A percentile compares a stretch with the other conserved stretches of the same genome.
phyloP scores from a whole-genome alignment of 1,284 basidiomycete genomes.

The Meira nashicola region DNA sequence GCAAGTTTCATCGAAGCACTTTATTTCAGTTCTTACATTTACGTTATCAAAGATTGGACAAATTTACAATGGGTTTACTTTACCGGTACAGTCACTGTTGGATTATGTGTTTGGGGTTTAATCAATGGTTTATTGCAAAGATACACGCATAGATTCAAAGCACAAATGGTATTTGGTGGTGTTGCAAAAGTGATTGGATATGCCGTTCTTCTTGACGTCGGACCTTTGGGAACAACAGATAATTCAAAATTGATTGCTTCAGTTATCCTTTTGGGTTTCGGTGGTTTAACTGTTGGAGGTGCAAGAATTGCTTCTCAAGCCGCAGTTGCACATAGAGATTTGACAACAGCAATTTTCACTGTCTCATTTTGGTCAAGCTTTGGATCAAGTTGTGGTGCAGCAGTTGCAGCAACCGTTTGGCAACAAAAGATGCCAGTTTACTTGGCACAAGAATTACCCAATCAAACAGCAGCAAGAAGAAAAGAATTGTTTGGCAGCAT shows the following conservation, averaged over 20 bases:
- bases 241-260: slow-evolving; percentile 27
- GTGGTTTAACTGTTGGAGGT: slow-evolving; percentile 48
- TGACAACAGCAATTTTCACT: slow-evolving; percentile 53
- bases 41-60: slow-evolving; percentile 48
- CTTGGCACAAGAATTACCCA: slow-evolving; percentile 55
- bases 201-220: slow-evolving; percentile 7
- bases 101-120: slow-evolving; percentile 18
- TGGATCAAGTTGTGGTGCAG: slow-evolving; percentile 53
- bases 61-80: slow-evolving; percentile 24
- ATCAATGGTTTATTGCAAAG: slow-evolving; percentile 10
- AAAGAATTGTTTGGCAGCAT: slow-evolving; percentile 22
- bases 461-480: slow-evolving; percentile 20
- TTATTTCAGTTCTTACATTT: slow-evolving; percentile 55
- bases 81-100: slow-evolving; percentile 23
- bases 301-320: slow-evolving; percentile 53
- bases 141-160: slow-evolving; percentile 17
- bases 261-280: slow-evolving; percentile 50
- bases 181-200: slow-evolving; percentile 16
- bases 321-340: slow-evolving; percentile 53
- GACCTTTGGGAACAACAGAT: slow-evolving; percentile 3
- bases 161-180: slow-evolving; percentile 15
- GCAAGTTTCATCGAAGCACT: slow-evolving; percentile 49
- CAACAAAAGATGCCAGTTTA: slow-evolving; percentile 34
- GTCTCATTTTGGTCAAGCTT: slow-evolving; percentile 54
- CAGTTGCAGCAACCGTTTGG: slow-evolving; percentile 52